Conservation (phyloP, 2,329 filamentous ascomycete genomes). For the Pestalotiopsis fici region DNA sequence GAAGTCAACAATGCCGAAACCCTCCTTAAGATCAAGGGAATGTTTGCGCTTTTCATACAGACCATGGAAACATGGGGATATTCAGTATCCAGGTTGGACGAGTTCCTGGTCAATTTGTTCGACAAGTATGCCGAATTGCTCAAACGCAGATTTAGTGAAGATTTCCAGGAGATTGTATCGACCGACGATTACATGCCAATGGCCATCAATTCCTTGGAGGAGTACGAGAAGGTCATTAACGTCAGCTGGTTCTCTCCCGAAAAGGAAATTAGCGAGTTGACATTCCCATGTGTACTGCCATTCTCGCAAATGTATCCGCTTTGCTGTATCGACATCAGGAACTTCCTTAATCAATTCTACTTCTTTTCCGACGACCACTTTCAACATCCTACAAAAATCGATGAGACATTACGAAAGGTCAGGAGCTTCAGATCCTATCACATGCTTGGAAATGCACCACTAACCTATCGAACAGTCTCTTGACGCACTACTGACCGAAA, state of each 20-base stretch:
- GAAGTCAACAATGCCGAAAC: constrained; percentile 86
- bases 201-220: constrained; percentile 86
- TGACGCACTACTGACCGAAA: constrained; percentile 91
- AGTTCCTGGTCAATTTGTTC: constrained; percentile 84
- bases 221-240: constrained; percentile 94
- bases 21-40: constrained; percentile 90
- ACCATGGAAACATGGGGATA: constrained; percentile 99
- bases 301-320: constrained; percentile 99
- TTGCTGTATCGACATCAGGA: constrained; percentile 96
- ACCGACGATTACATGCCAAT: constrained; percentile 99
- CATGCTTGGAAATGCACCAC: neutral
- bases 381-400: constrained; percentile 84
- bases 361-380: constrained; percentile 97
- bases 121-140: constrained; percentile 91
- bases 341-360: constrained; percentile 97
- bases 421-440: constrained; percentile 3
- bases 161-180: constrained; percentile 86
- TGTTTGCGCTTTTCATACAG: constrained; percentile 92
- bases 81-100: constrained; percentile 77
- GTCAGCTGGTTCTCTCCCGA: constrained; percentile 96
- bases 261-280: constrained; percentile 72
- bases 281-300: constrained; percentile 91
- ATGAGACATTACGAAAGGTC: constrained; percentile 83
- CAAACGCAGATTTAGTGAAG: constrained; percentile 88
- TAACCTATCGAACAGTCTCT: constrained; percentile 60